These are phyloP conservation scores for Podospora conica DNA, from an alignment of 495 filamentous ascomycete genomes.

Conservation along the genomic window DNA sequence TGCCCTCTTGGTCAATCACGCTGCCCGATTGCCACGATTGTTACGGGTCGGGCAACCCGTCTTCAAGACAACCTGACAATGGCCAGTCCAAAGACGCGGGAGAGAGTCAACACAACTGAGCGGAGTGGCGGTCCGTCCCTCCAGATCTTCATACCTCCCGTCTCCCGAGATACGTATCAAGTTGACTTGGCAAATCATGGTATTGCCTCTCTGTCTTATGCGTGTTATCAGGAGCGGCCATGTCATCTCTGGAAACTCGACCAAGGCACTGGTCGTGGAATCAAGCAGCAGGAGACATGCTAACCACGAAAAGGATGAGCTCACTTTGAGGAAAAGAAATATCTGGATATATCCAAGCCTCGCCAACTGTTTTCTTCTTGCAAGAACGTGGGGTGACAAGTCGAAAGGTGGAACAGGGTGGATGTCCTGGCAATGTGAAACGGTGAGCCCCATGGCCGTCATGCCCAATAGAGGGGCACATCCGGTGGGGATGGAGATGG, in stretches of 20 bases:
- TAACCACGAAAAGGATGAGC: too few species aligned
- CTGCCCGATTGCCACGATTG: too few species aligned
- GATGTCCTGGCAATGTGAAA: constrained; percentile 15
- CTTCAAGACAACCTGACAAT: not conserved
- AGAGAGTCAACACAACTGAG: not conserved
- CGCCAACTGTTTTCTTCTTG: not conserved
- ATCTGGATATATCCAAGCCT: not conserved
- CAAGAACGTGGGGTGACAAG: not conserved
- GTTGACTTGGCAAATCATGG: not conserved
- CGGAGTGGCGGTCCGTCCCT: not conserved
- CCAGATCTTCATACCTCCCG: not conserved
- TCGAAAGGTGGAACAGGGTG: not conserved
- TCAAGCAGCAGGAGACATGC: too few species aligned
- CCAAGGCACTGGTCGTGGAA: too few species aligned
- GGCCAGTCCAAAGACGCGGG: not conserved
- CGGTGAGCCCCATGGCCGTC: constrained; percentile 13
- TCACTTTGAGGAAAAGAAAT: too few species aligned
- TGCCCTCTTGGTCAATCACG: not conserved
- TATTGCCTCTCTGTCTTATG: not conserved
- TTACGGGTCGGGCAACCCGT: not conserved
- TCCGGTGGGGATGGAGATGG: not conserved
- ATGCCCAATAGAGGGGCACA: constrained; percentile 20
- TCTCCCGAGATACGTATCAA: not conserved
- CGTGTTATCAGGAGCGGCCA: not conserved
- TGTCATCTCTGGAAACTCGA: not conserved